Conservation (phyloP, 257 asterid species). For the Scutellaria barbata region DNA sequence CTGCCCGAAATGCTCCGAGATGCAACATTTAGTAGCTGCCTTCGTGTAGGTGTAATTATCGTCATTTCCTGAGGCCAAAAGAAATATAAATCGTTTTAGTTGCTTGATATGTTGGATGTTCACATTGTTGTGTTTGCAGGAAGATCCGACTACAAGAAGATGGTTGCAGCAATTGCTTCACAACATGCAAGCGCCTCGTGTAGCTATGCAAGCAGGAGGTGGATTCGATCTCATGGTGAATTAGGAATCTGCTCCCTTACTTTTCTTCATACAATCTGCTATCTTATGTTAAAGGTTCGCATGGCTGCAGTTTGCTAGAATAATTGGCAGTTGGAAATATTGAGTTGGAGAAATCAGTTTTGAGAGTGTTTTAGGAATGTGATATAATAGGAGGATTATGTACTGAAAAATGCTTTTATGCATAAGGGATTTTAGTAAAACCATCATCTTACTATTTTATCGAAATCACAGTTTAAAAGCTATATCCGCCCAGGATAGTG, state of each 20-base stretch:
- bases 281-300: background rate
- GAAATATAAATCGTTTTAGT: background rate
- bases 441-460: too few species aligned
- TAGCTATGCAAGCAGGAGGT: constrained; percentile 66
- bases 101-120: background rate
- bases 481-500: too few species aligned
- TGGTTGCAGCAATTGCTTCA: constrained; percentile 88
- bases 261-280: background rate
- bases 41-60: constrained; percentile 63
- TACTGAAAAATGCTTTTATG: too few species aligned
- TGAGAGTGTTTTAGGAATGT: constrained; percentile 3
- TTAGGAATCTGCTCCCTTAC: constrained; percentile 18
- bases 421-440: too few species aligned
- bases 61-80: constrained; percentile 4
- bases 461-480: too few species aligned
- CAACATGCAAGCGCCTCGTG: constrained; percentile 79
- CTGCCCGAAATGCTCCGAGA: constrained; percentile 87
- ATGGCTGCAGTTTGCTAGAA: constrained; percentile 5
- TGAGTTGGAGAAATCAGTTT: constrained; percentile 1
- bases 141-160: constrained; percentile 82
- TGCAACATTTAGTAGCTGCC: constrained; percentile 71
- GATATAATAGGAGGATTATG: background rate
- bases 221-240: constrained; percentile 70
- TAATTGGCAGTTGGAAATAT: constrained; percentile 19
- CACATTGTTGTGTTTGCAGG: constrained; percentile 51